These are phyloP conservation scores for Hymenoscyphus albidus DNA, from an alignment of 2,329 filamentous ascomycete species.

Conservation along the genomic window DNA sequence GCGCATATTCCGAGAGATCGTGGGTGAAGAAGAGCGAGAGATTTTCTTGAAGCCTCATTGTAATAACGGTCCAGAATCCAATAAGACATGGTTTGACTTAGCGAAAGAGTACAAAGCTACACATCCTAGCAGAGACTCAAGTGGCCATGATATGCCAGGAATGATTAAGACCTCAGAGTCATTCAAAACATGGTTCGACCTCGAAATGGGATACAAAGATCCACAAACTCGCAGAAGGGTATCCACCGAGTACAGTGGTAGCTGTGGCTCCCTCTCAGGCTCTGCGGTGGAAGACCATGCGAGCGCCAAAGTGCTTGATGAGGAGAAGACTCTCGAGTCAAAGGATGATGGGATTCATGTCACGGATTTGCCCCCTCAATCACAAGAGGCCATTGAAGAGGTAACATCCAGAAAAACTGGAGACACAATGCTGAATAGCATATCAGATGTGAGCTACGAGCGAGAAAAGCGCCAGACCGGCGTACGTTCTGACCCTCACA, in stretches of 20 bases:
- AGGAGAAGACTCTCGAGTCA: neutral
- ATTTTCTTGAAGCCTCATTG: neutral
- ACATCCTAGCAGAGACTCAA: slow-evolving; percentile 1
- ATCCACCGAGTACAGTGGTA: neutral
- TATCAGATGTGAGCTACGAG: neutral
- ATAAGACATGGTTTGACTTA: slow-evolving; percentile 10
- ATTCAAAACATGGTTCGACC: slow-evolving; percentile 10
- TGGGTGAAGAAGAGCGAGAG: neutral
- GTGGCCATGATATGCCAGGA: neutral
- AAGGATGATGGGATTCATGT: neutral
- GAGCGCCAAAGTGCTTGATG: neutral
- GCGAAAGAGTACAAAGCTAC: slow-evolving; percentile 5
- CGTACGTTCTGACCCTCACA: neutral
- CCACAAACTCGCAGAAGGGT: neutral
- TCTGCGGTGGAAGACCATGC: neutral
- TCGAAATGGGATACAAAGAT: neutral
- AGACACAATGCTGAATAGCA: neutral
- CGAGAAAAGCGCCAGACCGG: neutral
- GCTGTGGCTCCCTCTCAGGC: neutral
- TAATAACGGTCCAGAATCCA: neutral
- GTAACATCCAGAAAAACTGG: neutral
- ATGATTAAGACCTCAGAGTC: neutral
- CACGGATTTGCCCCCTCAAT: neutral
- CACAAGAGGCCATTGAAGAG: neutral
- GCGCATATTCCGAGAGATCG: neutral